A percentile compares a stretch with the other conserved stretches of the same genome.
Conservation (phyloP, 148 eudicot species). For the Silene conica region DNA sequence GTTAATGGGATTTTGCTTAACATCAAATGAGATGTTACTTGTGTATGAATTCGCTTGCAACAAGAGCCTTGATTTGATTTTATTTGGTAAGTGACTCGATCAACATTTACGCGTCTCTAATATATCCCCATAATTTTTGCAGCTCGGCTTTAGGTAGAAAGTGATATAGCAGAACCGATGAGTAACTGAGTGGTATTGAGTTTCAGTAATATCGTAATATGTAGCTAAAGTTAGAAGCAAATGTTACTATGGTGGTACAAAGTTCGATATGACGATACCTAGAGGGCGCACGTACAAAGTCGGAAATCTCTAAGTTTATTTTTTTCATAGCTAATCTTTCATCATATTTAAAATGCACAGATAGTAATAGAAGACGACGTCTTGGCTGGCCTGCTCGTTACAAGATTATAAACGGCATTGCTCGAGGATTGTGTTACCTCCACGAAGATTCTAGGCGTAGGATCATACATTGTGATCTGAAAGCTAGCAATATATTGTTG, state of each 20-base stretch:
- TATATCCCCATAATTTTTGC: too few species aligned
- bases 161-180: too few species aligned
- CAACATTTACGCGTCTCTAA: neutral
- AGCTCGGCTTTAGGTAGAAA: too few species aligned
- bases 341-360: neutral
- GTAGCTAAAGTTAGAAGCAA: too few species aligned
- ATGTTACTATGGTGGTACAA: too few species aligned
- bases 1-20: constrained; percentile 26
- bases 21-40: constrained; percentile 19
- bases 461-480: constrained; percentile 31
- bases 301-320: neutral
- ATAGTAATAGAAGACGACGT: neutral
- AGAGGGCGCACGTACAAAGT: too few species aligned
- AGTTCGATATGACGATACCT: neutral
- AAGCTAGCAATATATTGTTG: constrained; percentile 30
- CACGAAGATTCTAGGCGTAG: constrained; percentile 31
- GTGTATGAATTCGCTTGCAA: constrained; percentile 27
- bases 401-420: constrained; percentile 20
- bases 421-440: constrained; percentile 17
- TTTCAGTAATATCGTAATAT: too few species aligned
- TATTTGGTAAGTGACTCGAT: constrained; percentile 15
- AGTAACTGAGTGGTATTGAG: too few species aligned
- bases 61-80: constrained; percentile 26
- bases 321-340: neutral
- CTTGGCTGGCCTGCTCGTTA: neutral